Conservation (phyloP, 2,329 filamentous ascomycete species). For the Epichloe gansuensis region DNA sequence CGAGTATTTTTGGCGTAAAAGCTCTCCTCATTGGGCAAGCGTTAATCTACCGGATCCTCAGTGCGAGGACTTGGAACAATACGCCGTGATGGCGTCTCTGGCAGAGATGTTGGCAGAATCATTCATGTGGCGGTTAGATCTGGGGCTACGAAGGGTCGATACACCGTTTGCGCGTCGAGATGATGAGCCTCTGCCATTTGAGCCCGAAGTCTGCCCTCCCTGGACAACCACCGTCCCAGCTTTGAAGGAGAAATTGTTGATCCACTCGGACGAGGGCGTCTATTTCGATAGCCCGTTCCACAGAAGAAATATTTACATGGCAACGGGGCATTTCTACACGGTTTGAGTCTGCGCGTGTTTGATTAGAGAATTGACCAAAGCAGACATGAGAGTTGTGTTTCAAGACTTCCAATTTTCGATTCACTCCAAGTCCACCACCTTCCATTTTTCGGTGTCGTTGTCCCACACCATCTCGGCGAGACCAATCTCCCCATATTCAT, state of each 20-base stretch:
- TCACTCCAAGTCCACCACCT: not conserved
- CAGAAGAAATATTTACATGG: conserved; percentile 6
- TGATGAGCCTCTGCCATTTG: conserved; percentile 1
- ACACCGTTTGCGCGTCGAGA: not conserved
- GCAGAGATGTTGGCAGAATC: conserved; percentile 12
- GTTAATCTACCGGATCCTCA: conserved; percentile 10
- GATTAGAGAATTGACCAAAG: too few species aligned
- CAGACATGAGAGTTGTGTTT: too few species aligned
- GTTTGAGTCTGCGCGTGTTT: conserved; percentile 7
- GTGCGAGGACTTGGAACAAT: conserved; percentile 11
- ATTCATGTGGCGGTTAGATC: conserved; percentile 14
- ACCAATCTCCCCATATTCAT: conserved; percentile 7
- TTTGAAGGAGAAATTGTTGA: conserved; percentile 3
- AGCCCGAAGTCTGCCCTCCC: conserved; percentile 2
- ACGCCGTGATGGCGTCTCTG: conserved; percentile 13
- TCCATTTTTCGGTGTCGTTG: not conserved
- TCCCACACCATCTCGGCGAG: conserved; percentile 6
- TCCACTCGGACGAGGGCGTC: not conserved
- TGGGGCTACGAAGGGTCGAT: conserved; percentile 10
- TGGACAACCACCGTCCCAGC: conserved; percentile 5
- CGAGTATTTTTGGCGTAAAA: conserved; percentile 16
- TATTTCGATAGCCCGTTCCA: conserved; percentile 8
- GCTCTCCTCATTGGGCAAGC: conserved; percentile 10
- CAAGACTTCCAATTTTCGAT: not conserved
- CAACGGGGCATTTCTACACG: conserved; percentile 7